A percentile compares a stretch with the other conserved stretches of the same genome.
Evolutionary conservation across 805 yeast species (phyloP).

Genomic region (Candida xiaguanensis): DNA sequence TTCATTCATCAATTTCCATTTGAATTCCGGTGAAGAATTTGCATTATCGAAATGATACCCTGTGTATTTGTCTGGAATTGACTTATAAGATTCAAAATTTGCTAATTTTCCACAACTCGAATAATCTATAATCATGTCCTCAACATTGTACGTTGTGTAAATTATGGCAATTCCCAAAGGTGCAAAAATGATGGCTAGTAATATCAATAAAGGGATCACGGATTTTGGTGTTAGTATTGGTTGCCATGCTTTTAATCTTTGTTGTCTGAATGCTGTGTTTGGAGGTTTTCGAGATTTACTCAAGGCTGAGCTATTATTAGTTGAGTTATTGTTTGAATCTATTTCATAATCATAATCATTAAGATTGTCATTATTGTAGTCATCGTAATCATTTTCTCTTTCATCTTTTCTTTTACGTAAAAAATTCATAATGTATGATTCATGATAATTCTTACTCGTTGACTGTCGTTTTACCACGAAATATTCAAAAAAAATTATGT

Average conservation of each 20-base stretch:
- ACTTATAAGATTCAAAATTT: slow-evolving; percentile 33
- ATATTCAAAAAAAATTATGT: too few relatives aligned
- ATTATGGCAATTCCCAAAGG: slow-evolving; percentile 88
- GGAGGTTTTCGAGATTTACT: slow-evolving; percentile 41
- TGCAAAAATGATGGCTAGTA: slow-evolving; percentile 75
- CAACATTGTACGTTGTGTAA: slow-evolving; percentile 74
- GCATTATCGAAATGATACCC: slow-evolving; percentile 57
- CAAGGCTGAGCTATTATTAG: slow-evolving; percentile 3
- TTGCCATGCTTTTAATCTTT: slow-evolving; percentile 66
- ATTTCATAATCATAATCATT: not conserved
- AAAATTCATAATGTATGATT: slow-evolving; percentile 24
- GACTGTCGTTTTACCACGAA: not conserved
- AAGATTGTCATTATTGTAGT: slow-evolving; percentile 13
- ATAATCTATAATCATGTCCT: slow-evolving; percentile 72
- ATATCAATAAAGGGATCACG: slow-evolving; percentile 77
- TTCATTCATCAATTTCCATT: slow-evolving; percentile 53
- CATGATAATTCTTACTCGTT: not conserved
- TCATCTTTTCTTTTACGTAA: slow-evolving; percentile 29
- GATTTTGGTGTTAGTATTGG: slow-evolving; percentile 91
- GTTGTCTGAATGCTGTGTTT: slow-evolving; percentile 78
- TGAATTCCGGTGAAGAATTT: slow-evolving; percentile 43
- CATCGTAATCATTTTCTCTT: slow-evolving; percentile 20
- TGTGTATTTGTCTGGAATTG: slow-evolving; percentile 59
- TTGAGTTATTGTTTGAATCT: not conserved
- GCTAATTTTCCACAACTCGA: slow-evolving; percentile 61